Base-by-base conservation (phyloP, 2,329 filamentous ascomycete species). In the Pseudodiploospora longispora region DNA sequence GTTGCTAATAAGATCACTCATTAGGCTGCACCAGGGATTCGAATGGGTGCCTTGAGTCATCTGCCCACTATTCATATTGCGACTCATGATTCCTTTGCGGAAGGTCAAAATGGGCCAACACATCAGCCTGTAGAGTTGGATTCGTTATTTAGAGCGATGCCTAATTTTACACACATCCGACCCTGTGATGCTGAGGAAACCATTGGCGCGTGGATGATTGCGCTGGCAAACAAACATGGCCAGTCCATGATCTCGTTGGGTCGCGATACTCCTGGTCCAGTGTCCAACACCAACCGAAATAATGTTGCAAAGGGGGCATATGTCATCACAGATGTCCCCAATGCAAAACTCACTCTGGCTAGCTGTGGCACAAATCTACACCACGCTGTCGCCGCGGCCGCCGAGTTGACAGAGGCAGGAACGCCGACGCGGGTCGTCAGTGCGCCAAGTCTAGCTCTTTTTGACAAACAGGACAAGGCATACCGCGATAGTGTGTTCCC, bases 91-190 rank as follows among this genome's bases (percentile, higher is more conserved):
- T 73, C 68, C 6, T 75, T 81, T 38, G 78, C 72, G 19, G 75
- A 68, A 33, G 78, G 79, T 2, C 73, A 82, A 50, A 73, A 82
- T 49, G 78, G 78, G 0, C 78, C 77, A 0, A 82, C 78, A 0
- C 78, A 82, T 50, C 78, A 82, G 55, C 78, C 78, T 3, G 72
- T 82, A 30, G 78, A 71, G 32, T 63, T 82, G 1, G 70, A 73
- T 7, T 59, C 70, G 0, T 62, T 82, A 3, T 82, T 77, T 56
- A 72, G 79, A 4, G 72, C 77, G 27, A 82, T 82, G 77, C 78
- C 78, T 0, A 80, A 81, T 47, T 49, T 82, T 1, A 60, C 75
- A 1, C 81, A 80, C 55, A 77, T 82, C 44, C 73, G 78, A 1
- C 78, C 78, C 0, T 68, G 69, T 38, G 78, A 82, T 48, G 70